Base-by-base conservation (phyloP, 352 stramenopile species). In the Phytopythium oedochilum region DNA sequence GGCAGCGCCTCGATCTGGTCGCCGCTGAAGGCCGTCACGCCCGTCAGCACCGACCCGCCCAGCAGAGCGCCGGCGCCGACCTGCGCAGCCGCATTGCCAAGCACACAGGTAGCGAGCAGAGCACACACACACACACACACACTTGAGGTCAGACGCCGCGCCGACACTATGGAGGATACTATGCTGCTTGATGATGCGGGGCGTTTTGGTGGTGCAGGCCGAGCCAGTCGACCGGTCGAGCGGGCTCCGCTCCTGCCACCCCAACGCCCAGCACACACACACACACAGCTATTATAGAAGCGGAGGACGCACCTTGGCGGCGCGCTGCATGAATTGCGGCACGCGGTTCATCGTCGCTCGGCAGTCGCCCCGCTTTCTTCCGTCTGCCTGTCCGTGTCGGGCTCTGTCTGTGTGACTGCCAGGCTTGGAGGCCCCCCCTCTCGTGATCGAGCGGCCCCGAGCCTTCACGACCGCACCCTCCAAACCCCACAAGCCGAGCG, bases 1-100 rank as follows among this genome's bases (percentile, higher is more conserved):
- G 89, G 62, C 35, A 89, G 72, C 28, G 87, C 78, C 44, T 91
- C 68, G 61, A 97, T 94, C 72, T 92, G 75, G 63, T 96, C 84
- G 46, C 88, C 85, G 55, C 85, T 94, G 64, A 85, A 84, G 43
- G 76, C 70, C n/a, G 84, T 86, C 56, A 90, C 82, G 55, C 84
- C 83, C 11, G 82, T 92, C 36, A 94, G 61, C 40, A 94, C 81
- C 36, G 78, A 91, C 53, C 78, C 84, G 35, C 78, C 79, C 48
- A 94, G 52, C 34, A 88, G 66, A 61, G 75, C 78, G 44, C 76
- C 76, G 28, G 79, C 83, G 48, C 79, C 80, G 55, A 89, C 70
- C 81, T 92, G 43, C 23, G 9, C 20, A 28, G 7, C 28, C 39
- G 39, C 20, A 45, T 6, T 45, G n/a, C 6, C 36, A n/a, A 43